Conservation (phyloP, 2,329 filamentous ascomycete genomes). For the Trichophyton benhamiae region DNA sequence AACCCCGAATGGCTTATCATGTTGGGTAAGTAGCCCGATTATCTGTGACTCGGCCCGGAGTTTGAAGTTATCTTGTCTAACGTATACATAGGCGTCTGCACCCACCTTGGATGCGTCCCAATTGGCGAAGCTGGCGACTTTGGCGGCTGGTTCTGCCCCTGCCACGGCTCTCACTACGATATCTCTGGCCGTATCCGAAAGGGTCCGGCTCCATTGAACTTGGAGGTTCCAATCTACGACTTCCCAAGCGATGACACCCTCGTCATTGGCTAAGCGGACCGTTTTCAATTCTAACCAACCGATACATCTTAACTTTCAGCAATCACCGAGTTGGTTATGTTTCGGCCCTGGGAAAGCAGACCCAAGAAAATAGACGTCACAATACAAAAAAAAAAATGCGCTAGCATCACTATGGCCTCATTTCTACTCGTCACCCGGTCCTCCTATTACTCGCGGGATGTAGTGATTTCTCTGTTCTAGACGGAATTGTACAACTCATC, state of each 20-base stretch:
- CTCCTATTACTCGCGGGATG: neutral
- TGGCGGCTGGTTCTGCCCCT: slow-evolving; percentile 99
- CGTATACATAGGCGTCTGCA: slow-evolving; percentile 67
- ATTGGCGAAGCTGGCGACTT: slow-evolving; percentile 97
- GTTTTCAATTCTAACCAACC: neutral
- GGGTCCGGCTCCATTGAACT: slow-evolving; percentile 92
- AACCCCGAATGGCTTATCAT: slow-evolving; percentile 98
- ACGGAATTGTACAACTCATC: neutral
- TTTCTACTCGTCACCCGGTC: neutral
- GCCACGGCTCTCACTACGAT: slow-evolving; percentile 99
- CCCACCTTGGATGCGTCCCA: slow-evolving; percentile 95
- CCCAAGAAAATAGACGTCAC: neutral
- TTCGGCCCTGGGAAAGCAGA: neutral
- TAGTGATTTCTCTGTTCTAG: neutral
- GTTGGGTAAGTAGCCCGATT: slow-evolving; percentile 53
- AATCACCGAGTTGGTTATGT: neutral
- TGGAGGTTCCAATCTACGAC: slow-evolving; percentile 85
- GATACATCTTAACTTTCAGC: neutral
- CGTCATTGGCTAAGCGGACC: slow-evolving; percentile 68
- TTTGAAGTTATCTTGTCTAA: neutral
- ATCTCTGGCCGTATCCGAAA: slow-evolving; percentile 97
- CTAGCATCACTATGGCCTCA: neutral
- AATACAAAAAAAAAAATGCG: neutral
- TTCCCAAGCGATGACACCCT: slow-evolving; percentile 84
- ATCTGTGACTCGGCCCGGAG: slow-evolving; percentile 16